phyloP scores from a whole-genome alignment of 352 stramenopile species.

The Phytophthora fragariaefolia region DNA sequence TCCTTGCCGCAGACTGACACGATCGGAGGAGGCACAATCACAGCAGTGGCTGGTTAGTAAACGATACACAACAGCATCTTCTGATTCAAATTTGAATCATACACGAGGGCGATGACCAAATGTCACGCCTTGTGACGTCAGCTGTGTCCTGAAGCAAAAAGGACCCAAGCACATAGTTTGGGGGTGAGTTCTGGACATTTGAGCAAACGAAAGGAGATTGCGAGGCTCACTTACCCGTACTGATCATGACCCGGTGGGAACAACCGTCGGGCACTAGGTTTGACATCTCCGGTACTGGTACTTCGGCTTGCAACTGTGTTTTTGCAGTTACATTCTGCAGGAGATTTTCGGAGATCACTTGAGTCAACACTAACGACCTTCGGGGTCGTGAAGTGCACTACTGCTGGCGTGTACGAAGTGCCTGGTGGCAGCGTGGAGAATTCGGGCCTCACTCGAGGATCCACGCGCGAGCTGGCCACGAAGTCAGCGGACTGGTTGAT shows the following conservation, averaged over 20 bases:
- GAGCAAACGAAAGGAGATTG: constrained; percentile 9
- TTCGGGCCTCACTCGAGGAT: constrained; percentile 53
- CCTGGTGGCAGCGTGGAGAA: constrained; percentile 51
- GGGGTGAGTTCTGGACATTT: constrained; percentile 23
- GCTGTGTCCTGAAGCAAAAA: constrained; percentile 35
- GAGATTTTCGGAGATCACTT: constrained; percentile 41
- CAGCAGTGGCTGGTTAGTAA: constrained; percentile 13
- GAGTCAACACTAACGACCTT: constrained; percentile 64
- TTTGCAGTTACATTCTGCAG: constrained; percentile 8
- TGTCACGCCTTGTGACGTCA: constrained; percentile 56
- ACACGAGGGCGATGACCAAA: constrained; percentile 81
- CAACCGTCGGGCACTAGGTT: constrained; percentile 26
- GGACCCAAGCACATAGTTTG: constrained; percentile 1
- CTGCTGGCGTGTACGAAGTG: constrained; percentile 48
- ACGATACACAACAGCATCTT: constrained; percentile 9
- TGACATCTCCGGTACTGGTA: constrained; percentile 8
- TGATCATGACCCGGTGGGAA: constrained; percentile 41
- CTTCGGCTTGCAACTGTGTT: too few relatives aligned
- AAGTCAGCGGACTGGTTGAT: constrained; percentile 69
- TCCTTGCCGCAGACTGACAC: constrained; percentile 65
- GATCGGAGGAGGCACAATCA: constrained; percentile 2
- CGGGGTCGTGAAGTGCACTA: constrained; percentile 46
- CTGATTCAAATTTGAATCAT: constrained; percentile 15
- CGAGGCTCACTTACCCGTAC: constrained; percentile 39
- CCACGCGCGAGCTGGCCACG: constrained; percentile 63